Base-by-base conservation (phyloP, 306 rosid species). In the Dalbergia cochinchinensis region DNA sequence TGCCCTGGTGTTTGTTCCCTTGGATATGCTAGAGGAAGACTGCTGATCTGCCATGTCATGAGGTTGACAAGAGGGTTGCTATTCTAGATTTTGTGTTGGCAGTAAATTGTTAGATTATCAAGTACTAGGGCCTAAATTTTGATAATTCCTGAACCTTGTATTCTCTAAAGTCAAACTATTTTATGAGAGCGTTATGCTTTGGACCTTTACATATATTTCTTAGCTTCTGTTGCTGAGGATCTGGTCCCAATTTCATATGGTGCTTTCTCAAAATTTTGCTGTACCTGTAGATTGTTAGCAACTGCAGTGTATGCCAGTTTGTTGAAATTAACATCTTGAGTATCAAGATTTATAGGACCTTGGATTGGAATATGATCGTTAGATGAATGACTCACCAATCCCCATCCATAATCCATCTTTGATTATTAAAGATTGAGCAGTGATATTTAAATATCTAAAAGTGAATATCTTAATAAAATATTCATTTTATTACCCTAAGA, bases 81-180 rank as follows among this genome's bases (percentile, higher is more conserved):
- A 64, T 65, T 71, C 14, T 16, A 37, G 63, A 47, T 62, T 44
- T 41, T 5, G 66, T 54, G 34, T 19, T 18, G 20, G 16, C 44
- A 14, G 4, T 33, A 54, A 70, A 83, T 11, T 63, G 55, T 69
- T 13, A 60, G 26, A 63, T 31, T 8, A 34, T 41, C 9, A 4
- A 51, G 58, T 19, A 50, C 12, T 19, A 62, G 63, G 10, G 45
- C 33, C 47, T 41, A 42, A 65, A 44, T 80, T 84, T 84, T 31
- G 80, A 18, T 64, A 70, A 51, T 79, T 22, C 1, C 11, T 16
- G 13, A 37, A 65, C 22, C 18, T 39, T 18, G 26, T 80, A 45
- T 50, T 66, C 10, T 37, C 62, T 11, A 64, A 62, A 71, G 5
- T 65, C 35, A 71, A 37, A 37, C 5, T 47, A 59, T 33, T 59